Base-by-base conservation (phyloP, 768 basidiomycete genomes). In the Boletus fagicola region DNA sequence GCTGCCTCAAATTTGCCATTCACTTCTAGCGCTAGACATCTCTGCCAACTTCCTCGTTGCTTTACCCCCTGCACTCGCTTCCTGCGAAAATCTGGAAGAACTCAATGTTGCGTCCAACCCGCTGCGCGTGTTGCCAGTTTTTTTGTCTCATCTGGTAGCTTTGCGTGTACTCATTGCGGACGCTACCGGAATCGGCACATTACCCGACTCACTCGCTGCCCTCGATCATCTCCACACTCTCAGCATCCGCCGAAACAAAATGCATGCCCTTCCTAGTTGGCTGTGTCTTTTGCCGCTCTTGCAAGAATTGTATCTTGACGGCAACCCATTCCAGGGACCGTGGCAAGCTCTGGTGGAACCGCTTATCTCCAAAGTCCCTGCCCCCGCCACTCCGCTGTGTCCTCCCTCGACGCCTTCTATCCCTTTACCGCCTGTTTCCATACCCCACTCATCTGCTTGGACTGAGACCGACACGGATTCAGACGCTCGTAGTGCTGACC, bases 91-190 rank as follows among this genome's bases (percentile, higher is more conserved):
- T 65, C 83, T 99, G 36, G 94, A 98, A 71, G 97, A 99, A 72
- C 81, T 99, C 45, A 96, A 98, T 68, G 81, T 98, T 52, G 91
- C 91, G 12, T 88, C 86, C 50, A 99, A 99, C 71, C 90, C 92
- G 8, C 79, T 98, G 28, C 85, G 91, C 45, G 87, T 87, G n/a
- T 80, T 98, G n/a, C 97, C 97, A 16, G 79, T 86, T 28, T 98
- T 95, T 74, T 79, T 98, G 47, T 83, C 87, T 28, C 80, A 88
- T 56, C 79, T 98, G 30, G 73, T 77, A 7, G 85, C 86, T 61
- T 82, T 98, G 49, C 85, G 90, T 36, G 90, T 98, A 56, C 80
- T 98, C 68, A 91, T 94, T 54, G 91, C 93, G n/a, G 96, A 99
- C 74, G 82, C 85, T 3, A 98, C 93, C 57, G 89, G 90, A 33